Conservation (phyloP, 805 yeast species). For the Tetrapisispora nanseiensis region DNA sequence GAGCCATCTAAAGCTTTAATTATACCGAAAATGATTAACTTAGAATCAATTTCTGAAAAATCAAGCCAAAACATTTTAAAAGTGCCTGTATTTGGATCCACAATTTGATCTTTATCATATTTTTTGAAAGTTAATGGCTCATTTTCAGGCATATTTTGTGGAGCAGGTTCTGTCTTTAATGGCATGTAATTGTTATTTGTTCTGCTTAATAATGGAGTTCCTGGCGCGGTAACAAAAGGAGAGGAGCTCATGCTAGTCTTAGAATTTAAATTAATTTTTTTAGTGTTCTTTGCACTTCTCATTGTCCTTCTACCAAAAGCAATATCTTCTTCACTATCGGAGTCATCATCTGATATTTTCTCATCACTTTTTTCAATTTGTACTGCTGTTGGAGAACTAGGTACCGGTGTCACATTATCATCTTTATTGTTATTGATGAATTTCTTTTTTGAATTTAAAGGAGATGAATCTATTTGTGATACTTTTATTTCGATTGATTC, state of each 20-base stretch:
- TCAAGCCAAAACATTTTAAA: conserved; percentile 87
- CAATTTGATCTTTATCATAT: conserved; percentile 23
- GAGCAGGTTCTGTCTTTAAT: neutral
- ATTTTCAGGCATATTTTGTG: conserved; percentile 5
- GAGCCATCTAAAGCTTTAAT: conserved; percentile 48
- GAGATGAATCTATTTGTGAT: conserved; percentile 19
- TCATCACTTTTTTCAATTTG: neutral
- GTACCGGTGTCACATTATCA: conserved; percentile 1
- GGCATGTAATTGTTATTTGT: neutral
- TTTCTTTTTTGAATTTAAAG: conserved; percentile 14
- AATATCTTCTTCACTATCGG: conserved; percentile 27
- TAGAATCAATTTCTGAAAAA: conserved; percentile 64
- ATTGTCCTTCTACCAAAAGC: conserved; percentile 22
- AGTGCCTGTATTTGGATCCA: conserved; percentile 34
- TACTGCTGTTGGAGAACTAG: conserved; percentile 4
- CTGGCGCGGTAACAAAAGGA: conserved; percentile 29
- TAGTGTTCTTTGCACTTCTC: conserved; percentile 20
- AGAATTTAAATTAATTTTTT: conserved; percentile 20
- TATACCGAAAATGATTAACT: conserved; percentile 73
- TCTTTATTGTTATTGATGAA: neutral
- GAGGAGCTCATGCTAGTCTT: conserved; percentile 18
- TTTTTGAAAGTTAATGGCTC: conserved; percentile 11
- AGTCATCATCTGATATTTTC: conserved; percentile 30
- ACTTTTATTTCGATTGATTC: conserved; percentile 5
- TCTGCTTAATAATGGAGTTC: conserved; percentile 17